Evolutionary conservation across 2,329 filamentous ascomycete species (phyloP).

Genomic region (Hypoxylon sp.): DNA sequence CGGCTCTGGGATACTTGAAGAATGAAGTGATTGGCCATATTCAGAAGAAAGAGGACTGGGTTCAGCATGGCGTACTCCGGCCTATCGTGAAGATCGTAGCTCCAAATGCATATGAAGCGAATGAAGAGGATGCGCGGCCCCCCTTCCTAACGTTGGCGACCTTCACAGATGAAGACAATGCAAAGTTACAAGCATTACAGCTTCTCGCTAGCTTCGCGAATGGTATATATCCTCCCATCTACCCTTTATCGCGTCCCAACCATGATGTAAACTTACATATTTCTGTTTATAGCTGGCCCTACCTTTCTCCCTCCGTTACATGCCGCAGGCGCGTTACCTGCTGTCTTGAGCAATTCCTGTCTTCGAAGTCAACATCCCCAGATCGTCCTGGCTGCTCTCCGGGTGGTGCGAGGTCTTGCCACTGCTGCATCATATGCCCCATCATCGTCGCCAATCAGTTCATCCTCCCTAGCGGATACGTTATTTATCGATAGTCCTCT

Average conservation of each 20-base stretch:
- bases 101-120: constrained; percentile 54
- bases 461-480: constrained; percentile 69
- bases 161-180: constrained; percentile 74
- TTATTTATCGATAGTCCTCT: constrained; percentile 76
- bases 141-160: constrained; percentile 54
- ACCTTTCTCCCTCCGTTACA: constrained; percentile 83
- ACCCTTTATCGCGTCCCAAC: background rate
- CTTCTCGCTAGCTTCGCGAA: constrained; percentile 88
- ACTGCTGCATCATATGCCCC: constrained; percentile 73
- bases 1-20: constrained; percentile 81
- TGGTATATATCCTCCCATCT: constrained; percentile 66
- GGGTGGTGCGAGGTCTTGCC: constrained; percentile 79
- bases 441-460: constrained; percentile 64
- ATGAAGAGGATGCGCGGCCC: constrained; percentile 59
- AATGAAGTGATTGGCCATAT: constrained; percentile 91
- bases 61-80: constrained; percentile 77
- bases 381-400: constrained; percentile 80
- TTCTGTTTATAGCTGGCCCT: constrained; percentile 74
- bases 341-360: constrained; percentile 79
- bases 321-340: constrained; percentile 75
- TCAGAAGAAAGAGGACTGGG: constrained; percentile 85
- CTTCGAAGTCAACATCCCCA: constrained; percentile 74
- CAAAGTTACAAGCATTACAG: constrained; percentile 83
- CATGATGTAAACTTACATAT: constrained; percentile 37
- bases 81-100: constrained; percentile 66